Evolutionary conservation across 164 flowering plant genomes (phyloP), one percentile per base, ranked within the genome.

Genomic region (Vitis cinerea): DNA sequence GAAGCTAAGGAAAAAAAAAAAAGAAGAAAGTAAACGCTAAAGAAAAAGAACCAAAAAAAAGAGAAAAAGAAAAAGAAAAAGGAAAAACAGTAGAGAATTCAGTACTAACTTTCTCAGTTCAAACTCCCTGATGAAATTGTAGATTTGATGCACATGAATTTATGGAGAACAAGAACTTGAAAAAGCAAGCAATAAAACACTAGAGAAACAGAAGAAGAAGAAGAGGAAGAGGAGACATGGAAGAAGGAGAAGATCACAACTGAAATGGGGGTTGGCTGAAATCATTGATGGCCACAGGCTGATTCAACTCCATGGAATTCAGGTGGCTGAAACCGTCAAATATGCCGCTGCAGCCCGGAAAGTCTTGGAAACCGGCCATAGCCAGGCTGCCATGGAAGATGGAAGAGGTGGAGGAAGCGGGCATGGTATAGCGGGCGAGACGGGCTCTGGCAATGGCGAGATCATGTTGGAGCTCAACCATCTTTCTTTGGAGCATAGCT

Each of bases 401-500:
- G 48, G 5, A 15, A 51, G 31, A 13, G 13, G 59, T 23, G 27
- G 27, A 23, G 27, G 27, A 23, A 23, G 27, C 27, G 2, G 27
- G 27, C 27, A 52, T 17, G 29, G 72, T 61, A 30, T 69, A 83
- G 6, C 74, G 77, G 59, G 97, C 87, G 2, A 92, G 86, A n/a
- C 88, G 85, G 48, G 94, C 85, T 68, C 81, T 77, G 55, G 91
- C 90, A 61, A 87, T 23, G 57, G 90, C 83, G 3, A 92, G 86
- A 70, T 92, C 94, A 48, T 83, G 87, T 61, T 90, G 90, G 1
- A 92, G 88, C 79, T 89, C 79, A 47, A 78, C 66, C 91, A 84
- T 86, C 69, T 80, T 80, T 54, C 69, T 80, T 52, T 92, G 91
- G 68, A 92, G 57, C 16, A 85, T 19, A 54, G 91, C 90, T 16